Evolutionary conservation across 306 rosid genomes (phyloP).

Genomic region (Coriaria nepalensis): DNA sequence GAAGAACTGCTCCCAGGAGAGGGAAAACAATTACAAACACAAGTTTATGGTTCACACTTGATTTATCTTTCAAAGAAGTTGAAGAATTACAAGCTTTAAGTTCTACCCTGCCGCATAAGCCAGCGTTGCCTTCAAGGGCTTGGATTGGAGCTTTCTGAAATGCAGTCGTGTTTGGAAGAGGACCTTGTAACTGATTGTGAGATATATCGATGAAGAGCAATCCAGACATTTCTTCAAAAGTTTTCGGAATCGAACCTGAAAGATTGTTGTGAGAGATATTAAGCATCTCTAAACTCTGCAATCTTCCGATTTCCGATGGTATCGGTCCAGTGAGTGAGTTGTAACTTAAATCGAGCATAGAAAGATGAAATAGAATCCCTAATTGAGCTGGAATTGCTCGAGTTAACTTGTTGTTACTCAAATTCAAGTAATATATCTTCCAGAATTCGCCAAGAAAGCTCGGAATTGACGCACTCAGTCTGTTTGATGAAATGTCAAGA

Average conservation of each 20-base stretch:
- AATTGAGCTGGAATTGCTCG: conserved; percentile 18
- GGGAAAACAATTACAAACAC: too few species aligned
- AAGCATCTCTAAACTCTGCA: conserved; percentile 20
- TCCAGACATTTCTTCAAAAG: neutral
- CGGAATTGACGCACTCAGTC: conserved; percentile 23
- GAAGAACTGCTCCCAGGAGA: neutral
- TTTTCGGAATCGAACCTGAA: conserved; percentile 16
- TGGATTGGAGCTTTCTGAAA: conserved; percentile 10
- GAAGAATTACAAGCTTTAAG: too few species aligned
- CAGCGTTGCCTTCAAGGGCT: conserved; percentile 20
- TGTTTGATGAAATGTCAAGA: conserved; percentile 11
- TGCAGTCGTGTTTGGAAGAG: conserved; percentile 17
- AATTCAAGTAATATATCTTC: conserved; percentile 18
- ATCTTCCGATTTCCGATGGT: conserved; percentile 8
- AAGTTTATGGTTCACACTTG: neutral
- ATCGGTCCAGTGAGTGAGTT: conserved; percentile 21
- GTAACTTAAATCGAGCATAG: conserved; percentile 26
- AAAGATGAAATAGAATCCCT: conserved; percentile 13
- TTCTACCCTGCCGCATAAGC: conserved; percentile 32
- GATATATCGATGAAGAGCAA: conserved; percentile 17
- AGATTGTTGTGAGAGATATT: conserved; percentile 33
- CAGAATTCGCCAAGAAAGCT: conserved; percentile 9
- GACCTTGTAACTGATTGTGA: conserved; percentile 16
- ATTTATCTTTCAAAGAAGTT: conserved; percentile 9
- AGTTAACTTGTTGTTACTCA: conserved; percentile 21